A percentile compares a stretch with the other conserved stretches of the same genome.
Evolutionary conservation across 305 asterid genomes (phyloP).

Genomic region (Solanum aculeatissimum): DNA sequence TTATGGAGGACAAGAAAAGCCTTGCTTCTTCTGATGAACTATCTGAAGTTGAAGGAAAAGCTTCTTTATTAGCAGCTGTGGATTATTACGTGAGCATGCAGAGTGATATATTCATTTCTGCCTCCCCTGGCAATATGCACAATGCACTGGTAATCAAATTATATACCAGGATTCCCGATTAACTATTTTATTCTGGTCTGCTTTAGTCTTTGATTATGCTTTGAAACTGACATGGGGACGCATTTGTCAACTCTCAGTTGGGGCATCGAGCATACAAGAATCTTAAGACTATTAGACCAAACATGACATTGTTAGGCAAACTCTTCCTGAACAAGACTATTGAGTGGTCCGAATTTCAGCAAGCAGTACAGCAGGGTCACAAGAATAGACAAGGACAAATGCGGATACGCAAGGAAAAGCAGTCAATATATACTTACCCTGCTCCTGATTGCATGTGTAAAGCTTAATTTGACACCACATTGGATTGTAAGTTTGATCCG

Average conservation of each 20-base stretch:
- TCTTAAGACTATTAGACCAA: constrained; percentile 80
- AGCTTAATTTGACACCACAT: constrained; percentile 15
- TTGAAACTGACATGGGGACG: background rate
- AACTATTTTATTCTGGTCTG: background rate
- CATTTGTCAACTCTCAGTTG: constrained; percentile 7
- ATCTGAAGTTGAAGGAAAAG: constrained; percentile 32
- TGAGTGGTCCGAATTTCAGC: constrained; percentile 72
- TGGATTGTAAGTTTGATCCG: background rate
- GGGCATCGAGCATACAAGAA: constrained; percentile 65
- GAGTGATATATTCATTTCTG: constrained; percentile 49
- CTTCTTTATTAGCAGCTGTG: constrained; percentile 43
- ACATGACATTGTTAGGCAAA: constrained; percentile 73
- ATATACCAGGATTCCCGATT: background rate
- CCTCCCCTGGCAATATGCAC: constrained; percentile 67
- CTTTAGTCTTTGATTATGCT: background rate
- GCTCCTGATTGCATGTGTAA: constrained; percentile 96
- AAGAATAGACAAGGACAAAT: constrained; percentile 81
- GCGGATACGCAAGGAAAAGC: constrained; percentile 50
- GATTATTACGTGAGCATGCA: constrained; percentile 56
- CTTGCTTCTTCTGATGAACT: constrained; percentile 38
- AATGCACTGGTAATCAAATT: constrained; percentile 39
- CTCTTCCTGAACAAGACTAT: constrained; percentile 75
- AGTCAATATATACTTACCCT: constrained; percentile 87
- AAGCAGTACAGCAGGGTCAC: constrained; percentile 65
- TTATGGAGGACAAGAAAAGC: constrained; percentile 47